Percentiles rank a stretch among this genome's conserved stretches.
Evolutionary conservation across 257 asterid genomes (phyloP).

Genomic region (Thymus mandschuricus): DNA sequence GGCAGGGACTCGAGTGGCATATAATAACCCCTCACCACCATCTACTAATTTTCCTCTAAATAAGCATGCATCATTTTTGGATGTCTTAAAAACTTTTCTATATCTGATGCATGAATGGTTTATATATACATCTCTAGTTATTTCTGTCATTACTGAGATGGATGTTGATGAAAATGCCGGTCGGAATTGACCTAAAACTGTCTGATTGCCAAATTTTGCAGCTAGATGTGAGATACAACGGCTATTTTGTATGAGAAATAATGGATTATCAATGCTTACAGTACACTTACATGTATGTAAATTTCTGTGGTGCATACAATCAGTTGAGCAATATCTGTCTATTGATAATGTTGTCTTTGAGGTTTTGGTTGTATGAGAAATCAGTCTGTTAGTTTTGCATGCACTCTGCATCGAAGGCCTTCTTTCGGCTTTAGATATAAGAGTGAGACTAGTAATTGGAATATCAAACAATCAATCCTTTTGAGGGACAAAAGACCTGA

Average conservation of each 20-base stretch:
- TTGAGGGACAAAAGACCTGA: too few relatives aligned
- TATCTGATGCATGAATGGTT: neutral
- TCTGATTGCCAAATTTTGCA: slow-evolving; percentile 42
- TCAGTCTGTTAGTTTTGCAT: neutral
- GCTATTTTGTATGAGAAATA: slow-evolving; percentile 14
- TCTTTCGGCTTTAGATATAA: too few relatives aligned
- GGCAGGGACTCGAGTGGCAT: slow-evolving; percentile 97
- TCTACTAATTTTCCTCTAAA: neutral
- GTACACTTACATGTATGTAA: neutral
- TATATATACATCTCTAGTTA: slow-evolving; percentile 11
- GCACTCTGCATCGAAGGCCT: neutral
- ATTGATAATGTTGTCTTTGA: neutral
- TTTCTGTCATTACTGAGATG: neutral
- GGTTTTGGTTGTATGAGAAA: neutral
- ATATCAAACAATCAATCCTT: too few relatives aligned
- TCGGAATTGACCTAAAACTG: too few relatives aligned
- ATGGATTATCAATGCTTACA: neutral
- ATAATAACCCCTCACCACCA: slow-evolving; percentile 27
- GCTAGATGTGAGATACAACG: slow-evolving; percentile 41
- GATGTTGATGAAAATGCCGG: neutral
- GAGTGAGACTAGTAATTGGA: too few relatives aligned
- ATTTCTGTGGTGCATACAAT: neutral
- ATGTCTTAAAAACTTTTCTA: neutral
- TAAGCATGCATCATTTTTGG: slow-evolving; percentile 14
- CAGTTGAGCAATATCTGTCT: neutral